Conservation (phyloP, 1,139 yeast species). For the Geotrichum candidum region DNA sequence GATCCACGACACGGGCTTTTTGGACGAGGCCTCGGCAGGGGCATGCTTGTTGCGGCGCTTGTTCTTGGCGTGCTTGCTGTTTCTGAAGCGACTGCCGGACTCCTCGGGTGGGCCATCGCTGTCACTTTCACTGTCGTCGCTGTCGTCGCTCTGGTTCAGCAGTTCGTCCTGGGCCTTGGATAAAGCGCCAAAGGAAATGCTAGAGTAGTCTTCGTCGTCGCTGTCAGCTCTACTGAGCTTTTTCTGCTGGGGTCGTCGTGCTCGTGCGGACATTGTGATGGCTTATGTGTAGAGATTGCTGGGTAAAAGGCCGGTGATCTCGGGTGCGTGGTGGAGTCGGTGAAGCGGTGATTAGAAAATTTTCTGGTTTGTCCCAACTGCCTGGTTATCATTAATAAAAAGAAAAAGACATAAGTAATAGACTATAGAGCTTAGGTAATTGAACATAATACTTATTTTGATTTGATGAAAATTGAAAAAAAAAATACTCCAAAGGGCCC, state of each 20-base stretch:
- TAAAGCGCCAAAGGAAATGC: slow-evolving; percentile 54
- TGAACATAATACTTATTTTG: not conserved
- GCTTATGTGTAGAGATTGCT: not conserved
- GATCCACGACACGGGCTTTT: slow-evolving; percentile 61
- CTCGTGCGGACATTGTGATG: not conserved
- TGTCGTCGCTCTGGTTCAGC: slow-evolving; percentile 24
- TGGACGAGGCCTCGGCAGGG: slow-evolving; percentile 68
- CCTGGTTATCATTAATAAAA: not conserved
- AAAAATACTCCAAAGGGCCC: not conserved
- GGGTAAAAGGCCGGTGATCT: not conserved
- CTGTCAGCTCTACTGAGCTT: not conserved
- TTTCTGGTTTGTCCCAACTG: not conserved
- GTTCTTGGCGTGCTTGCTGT: slow-evolving; percentile 13
- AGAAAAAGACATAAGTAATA: not conserved
- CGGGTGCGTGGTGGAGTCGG: not conserved
- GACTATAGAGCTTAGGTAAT: not conserved
- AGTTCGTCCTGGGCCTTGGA: slow-evolving; percentile 51
- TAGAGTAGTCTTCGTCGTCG: slow-evolving; percentile 16
- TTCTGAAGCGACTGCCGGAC: slow-evolving; percentile 4
- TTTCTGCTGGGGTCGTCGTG: not conserved
- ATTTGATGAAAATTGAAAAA: not conserved
- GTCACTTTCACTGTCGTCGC: slow-evolving; percentile 16
- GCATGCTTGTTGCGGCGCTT: slow-evolving; percentile 55
- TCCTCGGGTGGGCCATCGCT: slow-evolving; percentile 26
- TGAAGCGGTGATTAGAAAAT: not conserved